Conservation (phyloP, 176 grass and related monocot genomes). For the Ensete ventricosum region DNA sequence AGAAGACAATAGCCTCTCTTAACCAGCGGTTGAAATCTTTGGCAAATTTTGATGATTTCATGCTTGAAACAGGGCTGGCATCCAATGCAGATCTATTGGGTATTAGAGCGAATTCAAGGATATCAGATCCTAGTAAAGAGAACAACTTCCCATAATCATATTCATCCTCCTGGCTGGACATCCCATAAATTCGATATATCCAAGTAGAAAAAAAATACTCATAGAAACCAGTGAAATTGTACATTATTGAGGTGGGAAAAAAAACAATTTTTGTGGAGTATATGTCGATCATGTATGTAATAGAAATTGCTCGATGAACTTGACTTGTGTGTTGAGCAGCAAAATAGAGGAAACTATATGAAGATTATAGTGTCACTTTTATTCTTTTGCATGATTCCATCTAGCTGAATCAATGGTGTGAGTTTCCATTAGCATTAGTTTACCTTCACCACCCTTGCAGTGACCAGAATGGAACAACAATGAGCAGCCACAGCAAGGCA, state of each 20-base stretch:
- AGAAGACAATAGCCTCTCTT: constrained; percentile 83
- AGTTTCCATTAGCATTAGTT: not conserved
- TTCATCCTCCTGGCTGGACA: not conserved
- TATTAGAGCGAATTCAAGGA: not conserved
- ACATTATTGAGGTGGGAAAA: not conserved
- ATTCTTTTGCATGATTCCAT: not conserved
- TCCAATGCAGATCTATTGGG: constrained; percentile 11
- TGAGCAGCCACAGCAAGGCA: too few species aligned
- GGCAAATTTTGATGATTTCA: constrained; percentile 49
- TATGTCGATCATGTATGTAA: not conserved
- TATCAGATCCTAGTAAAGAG: not conserved
- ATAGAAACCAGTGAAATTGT: not conserved
- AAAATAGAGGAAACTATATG: not conserved
- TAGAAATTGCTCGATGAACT: not conserved
- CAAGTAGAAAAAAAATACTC: not conserved
- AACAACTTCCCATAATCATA: not conserved
- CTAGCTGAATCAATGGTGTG: not conserved
- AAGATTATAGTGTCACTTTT: not conserved
- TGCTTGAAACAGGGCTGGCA: constrained; percentile 20
- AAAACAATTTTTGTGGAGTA: not conserved
- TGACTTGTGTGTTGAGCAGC: not conserved
- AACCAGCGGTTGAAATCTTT: constrained; percentile 58
- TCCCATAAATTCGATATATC: not conserved
- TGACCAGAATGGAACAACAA: too few species aligned
- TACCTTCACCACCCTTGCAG: too few species aligned